Evolutionary conservation across 371 early-diverging fungal genomes (phyloP), one percentile per base, ranked within the genome.

Genomic region (Catenaria anguillulae): DNA sequence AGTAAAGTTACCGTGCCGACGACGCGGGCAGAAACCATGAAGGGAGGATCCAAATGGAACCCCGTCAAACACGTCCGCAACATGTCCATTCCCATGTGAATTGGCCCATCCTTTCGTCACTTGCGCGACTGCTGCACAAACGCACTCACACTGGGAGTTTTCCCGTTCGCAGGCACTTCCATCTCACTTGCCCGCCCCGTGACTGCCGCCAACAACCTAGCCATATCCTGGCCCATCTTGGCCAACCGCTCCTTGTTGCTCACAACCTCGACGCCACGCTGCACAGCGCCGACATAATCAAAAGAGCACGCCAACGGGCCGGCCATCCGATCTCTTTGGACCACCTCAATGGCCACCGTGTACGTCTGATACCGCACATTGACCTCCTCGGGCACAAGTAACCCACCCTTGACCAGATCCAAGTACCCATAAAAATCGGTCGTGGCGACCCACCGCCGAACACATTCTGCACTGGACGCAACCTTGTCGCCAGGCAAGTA

Each of bases 221-320:
- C 45, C 4, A 43, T 23, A 17, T 43, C 45, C 2, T 17, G 45
- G 4, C 45, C 45, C 45, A 43, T 8, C 2, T 4, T 17, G 10
- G 17, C 45, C 10, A 43, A 17, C 21, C 21, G 8, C 19, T 8
- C 21, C 10, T 3, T 12, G 19, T 31, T 31, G 1, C 29, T 31
- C 2, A 29, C 29, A 1, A 15, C 29, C 4, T n/a, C 48, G 0
- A 50, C 52, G 33, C 8, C 26, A 26, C 15, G 29, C 52, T 50
- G 52, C 52, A 50, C 13, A 4, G 19, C 26, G 0, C 52, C 52
- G 52, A 50, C 29, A 19, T 50, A 50, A 50, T 50, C 52, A 29
- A 50, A 50, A 26, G 52, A 50, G 52, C 52, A 50, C 26, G 29
- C 29, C 29, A 50, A 31, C 52, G 52, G 52, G 26, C 52, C 52